Evolutionary conservation across 257 asterid genomes (phyloP), one percentile per base, ranked within the genome.

Genomic region (Nicotiana noctiflora): DNA sequence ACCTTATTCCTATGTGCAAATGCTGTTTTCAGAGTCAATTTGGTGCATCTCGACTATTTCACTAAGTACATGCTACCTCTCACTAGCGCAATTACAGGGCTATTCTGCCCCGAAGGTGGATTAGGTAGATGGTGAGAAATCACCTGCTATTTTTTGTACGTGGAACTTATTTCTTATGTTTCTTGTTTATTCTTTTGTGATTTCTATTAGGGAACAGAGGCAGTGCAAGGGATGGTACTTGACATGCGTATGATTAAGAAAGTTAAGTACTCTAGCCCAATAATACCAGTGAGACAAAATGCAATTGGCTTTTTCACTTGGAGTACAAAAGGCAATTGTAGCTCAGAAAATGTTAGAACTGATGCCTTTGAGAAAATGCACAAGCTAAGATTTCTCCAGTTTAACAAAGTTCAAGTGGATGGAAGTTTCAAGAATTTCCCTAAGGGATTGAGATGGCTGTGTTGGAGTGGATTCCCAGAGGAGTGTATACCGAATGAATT

Each of bases 311-410:
- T 76, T 77, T 49, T 18, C 44, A 62, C 18, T 27, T 51, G 29
- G 65, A 37, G 53, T 15, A 32, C 65, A 77, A 77, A 77, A 57
- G 21, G 70, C 23, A 77, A 32, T 77, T 55, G n/a, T 25, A 55
- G 55, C 34, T 34, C n/a, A 32, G 70, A 21, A 37, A 31, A 21
- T 37, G 31, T 82, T 5, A 68, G 15, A 40, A 82, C 29, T 77
- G 79, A 77, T 82, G 77, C 82, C 72, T 82, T 82, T 77, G 76
- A 60, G 52, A 77, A 68, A 79, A 77, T 82, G 85, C 82, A 64
- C 10, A 76, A 77, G 31, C 64, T 82, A 2, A 65, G 62, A 40
- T 44, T 82, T 37, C 74, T 82, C 77, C 67, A 77, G 56, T 21
- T 77, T 44, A 82, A 64, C 23, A 44, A 63, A 32, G 72, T 66